Conservation (phyloP, 306 rosid species). For the Cicer chorassanicum region DNA sequence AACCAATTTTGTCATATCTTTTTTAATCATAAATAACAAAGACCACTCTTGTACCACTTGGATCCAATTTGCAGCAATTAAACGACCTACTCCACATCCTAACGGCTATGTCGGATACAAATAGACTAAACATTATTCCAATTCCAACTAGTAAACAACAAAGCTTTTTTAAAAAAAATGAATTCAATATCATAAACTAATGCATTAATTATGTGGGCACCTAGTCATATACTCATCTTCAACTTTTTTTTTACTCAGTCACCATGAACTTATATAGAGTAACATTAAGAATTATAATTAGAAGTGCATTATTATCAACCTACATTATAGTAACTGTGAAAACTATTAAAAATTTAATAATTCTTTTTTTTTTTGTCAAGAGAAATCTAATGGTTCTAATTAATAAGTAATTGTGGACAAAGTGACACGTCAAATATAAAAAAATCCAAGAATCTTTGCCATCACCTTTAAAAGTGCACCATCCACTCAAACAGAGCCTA, state of each 20-base stretch:
- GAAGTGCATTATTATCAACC: neutral
- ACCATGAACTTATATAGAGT: conserved; percentile 28
- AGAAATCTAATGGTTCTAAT: neutral
- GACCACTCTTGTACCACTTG: conserved; percentile 24
- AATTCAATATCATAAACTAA: conserved; percentile 20
- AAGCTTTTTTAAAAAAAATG: conserved; percentile 13
- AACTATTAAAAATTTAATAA: too few relatives aligned
- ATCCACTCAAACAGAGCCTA: conserved; percentile 47
- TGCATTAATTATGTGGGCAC: conserved; percentile 29
- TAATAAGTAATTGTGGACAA: conserved; percentile 71
- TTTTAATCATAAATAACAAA: conserved; percentile 20
- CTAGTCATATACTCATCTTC: neutral
- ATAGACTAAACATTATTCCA: conserved; percentile 16
- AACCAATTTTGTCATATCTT: neutral
- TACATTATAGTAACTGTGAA: too few relatives aligned
- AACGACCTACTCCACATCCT: conserved; percentile 15
- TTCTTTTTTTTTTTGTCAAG: too few relatives aligned
- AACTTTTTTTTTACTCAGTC: neutral
- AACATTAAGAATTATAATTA: conserved; percentile 14
- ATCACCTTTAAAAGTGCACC: conserved; percentile 56
- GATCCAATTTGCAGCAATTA: conserved; percentile 17
- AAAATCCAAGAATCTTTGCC: conserved; percentile 78
- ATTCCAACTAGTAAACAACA: conserved; percentile 25
- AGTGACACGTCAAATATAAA: conserved; percentile 77
- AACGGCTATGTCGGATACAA: neutral